Evolutionary conservation across 2,329 filamentous ascomycete genomes (phyloP).

Genomic region (Lasiodiplodia sp.): DNA sequence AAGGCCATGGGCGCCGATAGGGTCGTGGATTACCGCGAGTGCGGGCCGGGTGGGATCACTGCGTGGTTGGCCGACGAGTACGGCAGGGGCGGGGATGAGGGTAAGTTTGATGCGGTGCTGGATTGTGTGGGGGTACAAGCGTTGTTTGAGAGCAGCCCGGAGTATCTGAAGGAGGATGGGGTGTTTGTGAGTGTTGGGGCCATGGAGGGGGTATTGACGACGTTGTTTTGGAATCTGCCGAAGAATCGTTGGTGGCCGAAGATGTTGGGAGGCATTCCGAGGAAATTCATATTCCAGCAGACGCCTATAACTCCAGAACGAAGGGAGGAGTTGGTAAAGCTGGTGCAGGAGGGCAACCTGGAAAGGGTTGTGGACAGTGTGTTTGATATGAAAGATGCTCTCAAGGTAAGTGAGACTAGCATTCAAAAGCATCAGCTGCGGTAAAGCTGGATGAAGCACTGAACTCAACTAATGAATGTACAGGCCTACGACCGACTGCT

Average conservation of each 20-base stretch:
- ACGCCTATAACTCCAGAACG: conserved; percentile 12
- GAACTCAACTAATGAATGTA: conserved; percentile 1
- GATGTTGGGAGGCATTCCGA: conserved; percentile 49
- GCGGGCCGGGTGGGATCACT: conserved; percentile 37
- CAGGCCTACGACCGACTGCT: conserved; percentile 34
- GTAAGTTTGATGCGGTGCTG: conserved; percentile 53
- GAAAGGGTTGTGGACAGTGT: conserved; percentile 48
- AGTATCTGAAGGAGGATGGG: conserved; percentile 51
- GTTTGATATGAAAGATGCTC: conserved; percentile 48
- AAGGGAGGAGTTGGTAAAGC: conserved; percentile 40
- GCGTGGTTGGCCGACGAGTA: conserved; percentile 43
- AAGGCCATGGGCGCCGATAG: conserved; percentile 55
- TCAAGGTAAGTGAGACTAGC: conserved; percentile 33
- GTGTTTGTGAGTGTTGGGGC: conserved; percentile 50
- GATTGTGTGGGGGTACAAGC: conserved; percentile 57
- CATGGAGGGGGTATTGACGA: conserved; percentile 42
- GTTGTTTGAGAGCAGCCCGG: conserved; percentile 50
- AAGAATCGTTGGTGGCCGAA: conserved; percentile 51
- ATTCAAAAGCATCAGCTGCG: neutral
- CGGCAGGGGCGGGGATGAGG: conserved; percentile 34
- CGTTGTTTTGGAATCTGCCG: conserved; percentile 45
- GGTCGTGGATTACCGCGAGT: conserved; percentile 37
- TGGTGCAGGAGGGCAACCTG: conserved; percentile 43
- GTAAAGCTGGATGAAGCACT: neutral
- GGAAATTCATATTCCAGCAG: conserved; percentile 41